Evolutionary conservation across 768 basidiomycete genomes (phyloP), one percentile per base, ranked within the genome.

Genomic region (Cystofilobasidium capitatum): DNA sequence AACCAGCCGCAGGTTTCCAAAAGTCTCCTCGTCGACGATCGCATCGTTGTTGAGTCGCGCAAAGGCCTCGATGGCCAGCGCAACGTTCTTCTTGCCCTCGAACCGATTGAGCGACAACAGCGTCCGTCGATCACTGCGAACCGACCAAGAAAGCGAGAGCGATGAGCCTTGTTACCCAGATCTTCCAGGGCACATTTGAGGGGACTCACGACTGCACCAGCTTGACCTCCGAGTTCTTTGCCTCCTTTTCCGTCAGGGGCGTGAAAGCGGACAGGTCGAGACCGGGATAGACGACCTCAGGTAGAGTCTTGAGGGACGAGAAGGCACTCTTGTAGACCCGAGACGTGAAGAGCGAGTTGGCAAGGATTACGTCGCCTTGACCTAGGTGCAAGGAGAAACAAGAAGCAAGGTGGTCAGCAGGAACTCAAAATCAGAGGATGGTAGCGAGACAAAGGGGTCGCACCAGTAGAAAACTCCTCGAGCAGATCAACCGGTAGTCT

Each of bases 31-130:
- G 37, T 70, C 42, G 55, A 73, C 57, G 42, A 72, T 45, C 29
- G 31, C 62, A 58, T 78, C 66, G 24, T 73, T 70, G 44, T 71
- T 55, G 36, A 90, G 75, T 16, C 78, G 76, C 1, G 88, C 85
- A 73, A 92, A 97, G 0, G 93, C 80, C 49, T 85, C 78, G 8
- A 98, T 80, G 0, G 93, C 96, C 2, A 99, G 81, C 1, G 83
- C 83, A 0, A 82, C 82, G 71, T 98, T 94, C 79, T 99, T 99
- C 81, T 98, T 98, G 73, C 82, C 84, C 77, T 99, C 96, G 74
- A 94, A 98, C 2, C 94, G 87, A 75, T 99, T 98, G 40, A 98
- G 79, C 6, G 93, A 80, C 0, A 97, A 74, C 4, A 98, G 77
- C 0, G 89, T 91, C 0, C 88, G 89, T 4, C 81, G 81, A 39